phyloP scores from a whole-genome alignment of 805 yeast species.

The Kodamaea hsintzibuensis region DNA sequence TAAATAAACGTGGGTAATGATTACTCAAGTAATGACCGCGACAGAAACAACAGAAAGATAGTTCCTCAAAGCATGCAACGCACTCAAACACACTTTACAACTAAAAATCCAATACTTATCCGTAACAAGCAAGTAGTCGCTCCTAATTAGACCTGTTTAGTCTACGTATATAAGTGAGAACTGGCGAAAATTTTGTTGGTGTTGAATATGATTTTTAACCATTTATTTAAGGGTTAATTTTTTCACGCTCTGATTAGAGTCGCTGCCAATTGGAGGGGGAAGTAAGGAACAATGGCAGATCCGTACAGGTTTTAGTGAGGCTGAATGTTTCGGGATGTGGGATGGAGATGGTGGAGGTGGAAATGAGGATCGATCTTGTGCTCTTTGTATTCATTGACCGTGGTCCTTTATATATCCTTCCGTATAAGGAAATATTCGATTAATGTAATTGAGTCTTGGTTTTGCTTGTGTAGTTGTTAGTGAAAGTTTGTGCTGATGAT shows the following conservation, averaged over 20 bases:
- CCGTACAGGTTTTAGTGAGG: neutral
- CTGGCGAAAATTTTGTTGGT: neutral
- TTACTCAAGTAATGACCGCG: neutral
- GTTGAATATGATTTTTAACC: constrained; percentile 2
- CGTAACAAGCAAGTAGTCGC: neutral
- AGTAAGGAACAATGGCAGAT: neutral
- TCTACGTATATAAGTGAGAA: neutral
- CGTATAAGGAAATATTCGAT: too few relatives aligned
- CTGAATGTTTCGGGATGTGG: neutral
- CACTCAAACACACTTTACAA: neutral
- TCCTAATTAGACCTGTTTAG: neutral
- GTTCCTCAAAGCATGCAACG: neutral
- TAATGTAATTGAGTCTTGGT: too few relatives aligned
- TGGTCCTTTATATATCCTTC: neutral
- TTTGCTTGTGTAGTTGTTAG: too few relatives aligned
- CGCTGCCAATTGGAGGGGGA: neutral
- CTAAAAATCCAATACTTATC: neutral
- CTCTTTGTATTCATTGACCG: neutral
- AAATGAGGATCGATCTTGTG: neutral
- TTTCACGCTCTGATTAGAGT: constrained; percentile 1
- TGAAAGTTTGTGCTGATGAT: too few relatives aligned
- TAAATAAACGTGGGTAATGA: neutral
- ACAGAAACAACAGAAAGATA: neutral
- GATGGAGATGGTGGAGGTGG: neutral
- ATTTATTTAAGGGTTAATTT: neutral